Evolutionary conservation across 495 filamentous ascomycete species (phyloP), one percentile per base, ranked within the genome.

Genomic region (Rusavskia elegans): DNA sequence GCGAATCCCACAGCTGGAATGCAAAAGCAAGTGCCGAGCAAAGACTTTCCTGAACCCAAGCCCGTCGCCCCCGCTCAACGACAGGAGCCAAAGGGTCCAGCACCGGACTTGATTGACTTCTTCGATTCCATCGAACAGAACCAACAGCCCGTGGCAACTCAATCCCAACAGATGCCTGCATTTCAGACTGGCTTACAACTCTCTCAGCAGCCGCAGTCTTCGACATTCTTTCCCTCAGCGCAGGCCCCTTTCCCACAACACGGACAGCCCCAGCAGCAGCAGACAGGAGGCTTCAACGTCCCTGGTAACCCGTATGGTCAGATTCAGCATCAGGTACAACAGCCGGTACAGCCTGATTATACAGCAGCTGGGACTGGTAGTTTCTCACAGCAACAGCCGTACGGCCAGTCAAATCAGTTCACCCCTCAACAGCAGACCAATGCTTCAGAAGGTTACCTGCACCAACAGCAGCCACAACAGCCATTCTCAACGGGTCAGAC

Each of bases 91-190:
- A 82, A 81, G 52, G 78, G 80, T 3, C 82, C 84, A 0, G 81
- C 80, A 52, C 74, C 82, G 45, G 86, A 97, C 68, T 70, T 99
- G 49, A 99, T 99, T 59, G 92, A 99, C 64, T 95, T 99, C 64
- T 99, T 99, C 62, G 92, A 92, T 54, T 90, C 90, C 2, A 97
- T 99, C 61, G 89, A 97, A 59, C 83, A 85, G 59, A 89, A 90
- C 55, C 87, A 90, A 64, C 87, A 89, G 53, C 73, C 75, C 2
- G 79, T 85, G 65, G 81, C 81, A 68, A 66, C 57, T 20, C 66
- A 69, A 49, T 57, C 64, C 48, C 63, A 71, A 51, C 71, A 75
- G 63, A 35, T 53, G 8, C 60, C 59, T 40, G 68, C 66, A 52
- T 49, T 68, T 54, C 57, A 61, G 52, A 68, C 65, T 53, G 55